Percentiles rank a stretch among this genome's conserved stretches.
phyloP scores from a whole-genome alignment of 2,329 filamentous ascomycete genomes.

The Colletotrichum tropicale region DNA sequence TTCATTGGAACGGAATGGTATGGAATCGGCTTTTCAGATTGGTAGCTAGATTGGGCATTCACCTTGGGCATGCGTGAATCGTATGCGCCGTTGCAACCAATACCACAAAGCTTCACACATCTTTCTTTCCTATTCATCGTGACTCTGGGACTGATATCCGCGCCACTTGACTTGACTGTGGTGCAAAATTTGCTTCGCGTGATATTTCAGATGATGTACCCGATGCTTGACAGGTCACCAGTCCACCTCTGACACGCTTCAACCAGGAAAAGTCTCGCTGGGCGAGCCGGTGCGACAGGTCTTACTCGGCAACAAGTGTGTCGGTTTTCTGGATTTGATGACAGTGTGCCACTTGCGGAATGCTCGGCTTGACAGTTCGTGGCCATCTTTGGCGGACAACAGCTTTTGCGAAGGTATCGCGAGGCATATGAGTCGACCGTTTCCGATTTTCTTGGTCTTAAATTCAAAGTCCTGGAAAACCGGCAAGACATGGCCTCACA shows the following conservation, averaged over 20 bases:
- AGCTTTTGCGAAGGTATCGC: not conserved
- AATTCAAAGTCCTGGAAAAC: not conserved
- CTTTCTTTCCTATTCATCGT: not conserved
- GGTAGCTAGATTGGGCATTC: not conserved
- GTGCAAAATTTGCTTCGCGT: not conserved
- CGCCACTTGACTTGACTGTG: not conserved
- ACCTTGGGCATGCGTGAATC: not conserved
- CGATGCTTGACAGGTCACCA: not conserved
- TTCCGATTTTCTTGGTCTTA: not conserved
- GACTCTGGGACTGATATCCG: not conserved
- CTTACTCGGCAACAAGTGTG: not conserved
- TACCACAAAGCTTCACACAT: not conserved
- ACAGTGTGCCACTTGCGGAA: not conserved
- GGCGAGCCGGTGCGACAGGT: not conserved
- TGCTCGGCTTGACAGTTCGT: not conserved
- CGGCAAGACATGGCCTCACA: fast-evolving
- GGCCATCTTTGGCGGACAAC: not conserved
- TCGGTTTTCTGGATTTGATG: not conserved
- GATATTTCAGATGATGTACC: not conserved
- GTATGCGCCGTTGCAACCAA: not conserved
- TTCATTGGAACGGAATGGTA: not conserved
- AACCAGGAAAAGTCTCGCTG: not conserved
- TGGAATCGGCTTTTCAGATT: not conserved
- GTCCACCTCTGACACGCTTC: not conserved
- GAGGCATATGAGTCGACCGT: not conserved